Evolutionary conservation across 2,329 filamentous ascomycete species (phyloP).

Genomic region (Fusarium denticulatum): DNA sequence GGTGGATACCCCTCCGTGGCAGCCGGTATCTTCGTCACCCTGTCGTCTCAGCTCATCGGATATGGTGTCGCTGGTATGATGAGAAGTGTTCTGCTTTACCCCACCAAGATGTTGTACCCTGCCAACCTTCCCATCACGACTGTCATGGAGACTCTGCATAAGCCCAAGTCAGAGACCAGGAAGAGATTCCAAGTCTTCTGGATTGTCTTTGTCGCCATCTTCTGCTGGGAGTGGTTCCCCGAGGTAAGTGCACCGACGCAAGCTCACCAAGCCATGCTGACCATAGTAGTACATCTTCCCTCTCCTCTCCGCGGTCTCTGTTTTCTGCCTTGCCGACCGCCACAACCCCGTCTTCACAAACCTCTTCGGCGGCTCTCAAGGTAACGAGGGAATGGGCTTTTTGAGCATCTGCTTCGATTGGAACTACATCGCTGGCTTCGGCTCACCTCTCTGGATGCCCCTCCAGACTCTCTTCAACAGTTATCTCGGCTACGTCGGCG

Average conservation of each 20-base stretch:
- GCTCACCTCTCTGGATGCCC: conserved; percentile 50
- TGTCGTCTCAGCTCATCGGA: conserved; percentile 60
- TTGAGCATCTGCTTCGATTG: conserved; percentile 24
- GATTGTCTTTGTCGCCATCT: conserved; percentile 51
- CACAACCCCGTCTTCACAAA: conserved; percentile 28
- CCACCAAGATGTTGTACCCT: conserved; percentile 54
- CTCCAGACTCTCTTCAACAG: conserved; percentile 52
- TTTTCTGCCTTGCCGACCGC: conserved; percentile 23
- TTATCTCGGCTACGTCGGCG: conserved; percentile 50
- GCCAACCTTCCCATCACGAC: conserved; percentile 45
- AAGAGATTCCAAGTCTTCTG: conserved; percentile 54
- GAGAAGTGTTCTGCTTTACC: conserved; percentile 56
- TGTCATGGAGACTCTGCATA: conserved; percentile 45
- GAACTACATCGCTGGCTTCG: conserved; percentile 39
- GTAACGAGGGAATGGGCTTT: conserved; percentile 32
- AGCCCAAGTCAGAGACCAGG: conserved; percentile 46
- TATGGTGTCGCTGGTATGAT: conserved; percentile 61
- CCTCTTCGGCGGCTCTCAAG: conserved; percentile 24
- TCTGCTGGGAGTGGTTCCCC: conserved; percentile 54
- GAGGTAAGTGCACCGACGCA: background rate
- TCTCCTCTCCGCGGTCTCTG: conserved; percentile 51
- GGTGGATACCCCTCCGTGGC: conserved; percentile 46
- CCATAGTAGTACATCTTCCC: conserved; percentile 50
- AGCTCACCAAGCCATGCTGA: background rate
- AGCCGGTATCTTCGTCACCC: conserved; percentile 54